Evolutionary conservation across 164 flowering plant genomes (phyloP), one percentile per base, ranked within the genome.

Genomic region (Chimonanthus praecox): DNA sequence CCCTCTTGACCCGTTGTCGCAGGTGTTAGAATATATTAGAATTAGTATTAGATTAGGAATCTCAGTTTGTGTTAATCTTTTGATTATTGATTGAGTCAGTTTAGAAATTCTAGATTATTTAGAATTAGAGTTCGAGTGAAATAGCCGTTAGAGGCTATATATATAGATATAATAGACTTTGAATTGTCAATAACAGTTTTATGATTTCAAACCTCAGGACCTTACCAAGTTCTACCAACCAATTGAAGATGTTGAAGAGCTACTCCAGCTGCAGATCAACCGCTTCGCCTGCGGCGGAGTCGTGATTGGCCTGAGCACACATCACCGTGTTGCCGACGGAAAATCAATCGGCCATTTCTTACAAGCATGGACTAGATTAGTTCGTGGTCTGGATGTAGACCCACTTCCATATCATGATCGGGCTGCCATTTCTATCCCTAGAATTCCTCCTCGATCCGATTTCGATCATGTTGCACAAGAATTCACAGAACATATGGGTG

Each of bases 191-290:
- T 33, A 33, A 33, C 33, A 33, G 33, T 33, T 33, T 33, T 33
- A 33, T 33, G 33, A 33, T 33, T 33, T 33, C 33, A 33, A 33
- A 33, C 21, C 75, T 2, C 10, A 68, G 46, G 68, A 61, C 7
- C 63, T 72, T 6, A 44, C 43, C 45, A 43, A 61, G 8, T 54
- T 72, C n/a, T 68, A 72, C 69, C 79, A 67, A 60, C 63, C 75
- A 4, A 3, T 63, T 3, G 71, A 72, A 0, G 75, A 58, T 3
- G 47, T 67, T 2, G 72, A 63, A 9, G 72, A 72, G 72, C 68
- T 63, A 75, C 72, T 68, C 18, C 79, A 77, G 62, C 20, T 72
- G n/a, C 79, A 77, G 46, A 68, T 77, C 62, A 72, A 67, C 46
- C 71, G 75, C 10, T 77, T 72, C 21, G 33, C 61, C 0, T 77